These are phyloP conservation scores for Tetraselmis chui DNA, from an alignment of 139 green algal genomes.

Conservation along the genomic window DNA sequence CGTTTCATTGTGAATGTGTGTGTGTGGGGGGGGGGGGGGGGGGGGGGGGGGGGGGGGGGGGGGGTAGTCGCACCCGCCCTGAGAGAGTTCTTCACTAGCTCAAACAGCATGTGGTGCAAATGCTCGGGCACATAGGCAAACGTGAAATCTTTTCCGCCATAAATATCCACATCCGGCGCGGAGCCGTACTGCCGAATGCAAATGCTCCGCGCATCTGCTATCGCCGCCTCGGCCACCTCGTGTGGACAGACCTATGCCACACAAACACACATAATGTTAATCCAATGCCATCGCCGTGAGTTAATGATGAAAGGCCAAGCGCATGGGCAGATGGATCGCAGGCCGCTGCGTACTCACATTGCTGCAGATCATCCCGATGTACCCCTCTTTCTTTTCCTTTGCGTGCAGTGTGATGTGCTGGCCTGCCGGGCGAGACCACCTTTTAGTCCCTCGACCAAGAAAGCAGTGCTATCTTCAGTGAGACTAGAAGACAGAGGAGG, in stretches of 20 bases:
- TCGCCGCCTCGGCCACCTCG: conserved; percentile 74
- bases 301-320: no score
- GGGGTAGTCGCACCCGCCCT: conserved; percentile 44
- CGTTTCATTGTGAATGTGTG: no score
- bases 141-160: conserved; percentile 78
- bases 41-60: no score
- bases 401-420: conserved; percentile 92
- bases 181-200: conserved; percentile 87
- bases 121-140: conserved; percentile 96
- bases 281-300: no score
- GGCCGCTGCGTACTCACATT: conserved; percentile 15
- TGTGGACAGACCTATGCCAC: conserved; percentile 18
- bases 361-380: conserved; percentile 89
- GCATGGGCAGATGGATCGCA: no score
- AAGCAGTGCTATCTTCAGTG: no score
- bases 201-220: conserved; percentile 85
- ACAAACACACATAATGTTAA: no score
- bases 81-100: conserved; percentile 93
- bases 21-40: no score
- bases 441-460: no score
- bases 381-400: conserved; percentile 48
- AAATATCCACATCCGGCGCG: conserved; percentile 82
- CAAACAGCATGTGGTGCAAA: conserved; percentile 96
- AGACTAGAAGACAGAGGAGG: no score
- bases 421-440: conserved; percentile 26